A percentile compares a stretch with the other conserved stretches of the same genome.
phyloP scores from a whole-genome alignment of 108 stramenopile genomes.

The Nitzschia palea region DNA sequence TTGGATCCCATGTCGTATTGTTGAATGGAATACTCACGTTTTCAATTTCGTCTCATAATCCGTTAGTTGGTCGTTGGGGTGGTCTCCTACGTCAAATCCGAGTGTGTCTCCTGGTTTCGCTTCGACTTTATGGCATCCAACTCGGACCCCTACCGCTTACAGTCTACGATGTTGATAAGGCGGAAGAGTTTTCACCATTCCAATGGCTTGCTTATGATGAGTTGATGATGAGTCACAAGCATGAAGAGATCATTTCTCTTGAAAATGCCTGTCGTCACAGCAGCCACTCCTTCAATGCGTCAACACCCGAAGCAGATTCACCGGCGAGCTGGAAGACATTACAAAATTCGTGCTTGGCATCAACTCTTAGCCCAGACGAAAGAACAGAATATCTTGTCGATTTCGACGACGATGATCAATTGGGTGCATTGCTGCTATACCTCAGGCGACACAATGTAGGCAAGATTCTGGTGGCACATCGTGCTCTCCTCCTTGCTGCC shows the following conservation, averaged over 20 bases:
- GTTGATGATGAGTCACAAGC: constrained; percentile 66
- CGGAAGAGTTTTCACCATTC: constrained; percentile 67
- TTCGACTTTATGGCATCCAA: constrained; percentile 64
- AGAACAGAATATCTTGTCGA: constrained; percentile 42
- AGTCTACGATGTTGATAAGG: constrained; percentile 54
- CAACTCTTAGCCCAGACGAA: constrained; percentile 33
- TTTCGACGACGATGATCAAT: constrained; percentile 34
- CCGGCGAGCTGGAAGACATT: constrained; percentile 31
- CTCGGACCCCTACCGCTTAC: constrained; percentile 63
- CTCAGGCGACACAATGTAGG: constrained; percentile 35
- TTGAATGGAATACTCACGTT: too few species aligned
- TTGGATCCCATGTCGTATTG: not conserved
- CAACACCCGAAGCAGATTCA: constrained; percentile 53
- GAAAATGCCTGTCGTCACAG: constrained; percentile 69
- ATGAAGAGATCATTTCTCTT: constrained; percentile 57
- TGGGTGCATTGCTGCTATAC: constrained; percentile 49
- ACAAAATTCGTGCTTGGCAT: constrained; percentile 46
- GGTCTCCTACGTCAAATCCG: constrained; percentile 68
- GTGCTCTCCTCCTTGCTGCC: constrained; percentile 61
- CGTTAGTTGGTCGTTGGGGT: constrained; percentile 60
- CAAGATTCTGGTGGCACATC: constrained; percentile 60
- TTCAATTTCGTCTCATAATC: too few species aligned
- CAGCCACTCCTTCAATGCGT: constrained; percentile 63
- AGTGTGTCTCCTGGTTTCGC: constrained; percentile 64
- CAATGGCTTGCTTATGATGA: constrained; percentile 79